phyloP scores from a whole-genome alignment of 441 rosid species.

The Cnidoscolus chayamansa region DNA sequence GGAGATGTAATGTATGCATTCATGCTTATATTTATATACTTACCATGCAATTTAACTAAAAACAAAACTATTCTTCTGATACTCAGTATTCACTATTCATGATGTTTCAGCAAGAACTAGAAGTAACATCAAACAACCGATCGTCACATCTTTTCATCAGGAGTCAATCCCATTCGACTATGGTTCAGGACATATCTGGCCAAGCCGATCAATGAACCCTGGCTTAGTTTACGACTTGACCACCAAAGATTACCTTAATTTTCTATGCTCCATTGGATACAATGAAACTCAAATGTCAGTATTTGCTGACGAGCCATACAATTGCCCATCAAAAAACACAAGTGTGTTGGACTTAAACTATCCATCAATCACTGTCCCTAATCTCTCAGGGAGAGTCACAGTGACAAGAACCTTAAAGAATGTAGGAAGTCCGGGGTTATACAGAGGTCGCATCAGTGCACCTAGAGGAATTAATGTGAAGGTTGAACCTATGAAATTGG shows the following conservation, averaged over 20 bases:
- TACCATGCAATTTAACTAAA: no score
- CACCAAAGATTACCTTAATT: slow-evolving; percentile 23
- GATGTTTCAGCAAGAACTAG: slow-evolving; percentile 28
- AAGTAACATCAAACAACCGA: slow-evolving; percentile 14
- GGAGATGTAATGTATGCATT: no score
- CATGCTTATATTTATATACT: neutral
- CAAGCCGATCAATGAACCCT: slow-evolving; percentile 25
- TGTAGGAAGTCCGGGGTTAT: slow-evolving; percentile 35
- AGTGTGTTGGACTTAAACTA: slow-evolving; percentile 35
- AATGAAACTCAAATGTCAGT: slow-evolving; percentile 14
- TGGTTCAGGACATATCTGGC: slow-evolving; percentile 3
- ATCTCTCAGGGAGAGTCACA: slow-evolving; percentile 20
- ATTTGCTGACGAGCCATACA: slow-evolving; percentile 20
- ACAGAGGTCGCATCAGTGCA: slow-evolving; percentile 6
- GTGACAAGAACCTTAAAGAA: slow-evolving; percentile 39
- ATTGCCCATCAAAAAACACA: slow-evolving; percentile 23
- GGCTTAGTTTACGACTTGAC: slow-evolving; percentile 36
- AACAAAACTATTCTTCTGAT: no score
- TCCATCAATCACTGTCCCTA: slow-evolving; percentile 46
- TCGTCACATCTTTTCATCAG: neutral
- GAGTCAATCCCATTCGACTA: slow-evolving; percentile 30
- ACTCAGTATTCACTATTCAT: neutral
- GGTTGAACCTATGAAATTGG: slow-evolving; percentile 16
- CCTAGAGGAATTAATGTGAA: slow-evolving; percentile 15
- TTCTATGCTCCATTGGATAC: slow-evolving; percentile 33